phyloP scores from a whole-genome alignment of 2,329 filamentous ascomycete genomes.

The Uncinocarpus reesii region DNA sequence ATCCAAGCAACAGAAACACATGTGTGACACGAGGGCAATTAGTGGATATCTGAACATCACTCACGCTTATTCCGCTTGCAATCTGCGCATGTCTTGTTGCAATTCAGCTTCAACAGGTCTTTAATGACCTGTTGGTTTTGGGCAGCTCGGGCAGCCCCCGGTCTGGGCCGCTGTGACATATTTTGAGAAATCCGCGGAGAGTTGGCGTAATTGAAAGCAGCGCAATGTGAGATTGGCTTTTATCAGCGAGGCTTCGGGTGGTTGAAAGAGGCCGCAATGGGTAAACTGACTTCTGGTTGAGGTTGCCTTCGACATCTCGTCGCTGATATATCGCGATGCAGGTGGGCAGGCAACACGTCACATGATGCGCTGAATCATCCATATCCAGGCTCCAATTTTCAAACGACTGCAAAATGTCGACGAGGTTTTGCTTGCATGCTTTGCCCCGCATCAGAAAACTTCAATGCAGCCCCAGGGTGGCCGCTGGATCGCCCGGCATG shows the following conservation, averaged over 20 bases:
- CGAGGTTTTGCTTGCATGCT: no score
- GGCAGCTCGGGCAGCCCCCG: slow-evolving; percentile 75
- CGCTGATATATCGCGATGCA: background rate
- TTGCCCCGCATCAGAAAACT: no score
- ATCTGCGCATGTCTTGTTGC: slow-evolving; percentile 94
- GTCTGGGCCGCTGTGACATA: slow-evolving; percentile 23
- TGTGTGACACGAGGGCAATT: background rate
- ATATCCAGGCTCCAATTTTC: no score
- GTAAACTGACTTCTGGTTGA: background rate
- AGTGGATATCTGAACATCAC: slow-evolving; percentile 26
- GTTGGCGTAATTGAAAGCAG: background rate
- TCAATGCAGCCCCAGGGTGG: no score
- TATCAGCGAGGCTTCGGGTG: background rate
- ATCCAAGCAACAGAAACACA: background rate
- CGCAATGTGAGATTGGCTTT: background rate
- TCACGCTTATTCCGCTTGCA: slow-evolving; percentile 98
- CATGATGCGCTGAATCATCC: slow-evolving; percentile 5
- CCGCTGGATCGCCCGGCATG: no score
- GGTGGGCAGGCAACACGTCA: no score
- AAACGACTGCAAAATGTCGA: no score
- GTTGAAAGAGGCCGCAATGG: background rate
- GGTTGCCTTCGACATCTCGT: background rate
- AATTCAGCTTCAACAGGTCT: slow-evolving; percentile 82
- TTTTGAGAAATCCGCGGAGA: background rate
- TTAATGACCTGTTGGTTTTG: slow-evolving; percentile 93